phyloP scores from a whole-genome alignment of 2,329 filamentous ascomycete species.

The Phaeomoniella chlamydospora region DNA sequence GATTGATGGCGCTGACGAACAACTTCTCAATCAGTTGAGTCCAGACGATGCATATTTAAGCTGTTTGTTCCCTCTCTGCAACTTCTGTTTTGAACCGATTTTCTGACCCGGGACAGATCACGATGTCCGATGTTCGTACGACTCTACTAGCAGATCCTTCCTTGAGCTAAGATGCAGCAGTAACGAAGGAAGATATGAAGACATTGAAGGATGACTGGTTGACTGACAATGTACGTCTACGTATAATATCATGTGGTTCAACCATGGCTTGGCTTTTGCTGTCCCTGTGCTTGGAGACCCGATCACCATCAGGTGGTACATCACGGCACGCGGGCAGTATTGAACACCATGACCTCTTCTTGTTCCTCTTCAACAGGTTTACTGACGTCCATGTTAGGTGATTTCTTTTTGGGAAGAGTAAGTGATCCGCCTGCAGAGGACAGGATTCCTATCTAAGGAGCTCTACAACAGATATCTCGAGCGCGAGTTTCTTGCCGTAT shows the following conservation, averaged over 20 bases:
- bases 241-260: neutral
- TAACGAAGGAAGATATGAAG: constrained; percentile 80
- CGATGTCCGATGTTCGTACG: constrained; percentile 46
- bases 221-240: constrained; percentile 69
- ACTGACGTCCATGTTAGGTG: constrained; percentile 38
- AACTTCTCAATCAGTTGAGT: constrained; percentile 21
- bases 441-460: no score
- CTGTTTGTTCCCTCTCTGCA: constrained; percentile 36
- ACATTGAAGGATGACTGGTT: constrained; percentile 87
- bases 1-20: neutral
- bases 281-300: no score
- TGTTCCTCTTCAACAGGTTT: constrained; percentile 1
- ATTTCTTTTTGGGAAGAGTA: constrained; percentile 98
- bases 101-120: constrained; percentile 46
- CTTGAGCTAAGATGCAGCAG: constrained; percentile 26
- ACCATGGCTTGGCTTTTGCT: neutral
- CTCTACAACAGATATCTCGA: constrained; percentile 67
- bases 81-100: neutral
- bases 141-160: constrained; percentile 7
- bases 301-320: no score
- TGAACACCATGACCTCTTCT: no score
- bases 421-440: no score
- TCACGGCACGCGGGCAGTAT: no score
- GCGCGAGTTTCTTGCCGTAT: constrained; percentile 67
- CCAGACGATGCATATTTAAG: constrained; percentile 57